These are phyloP conservation scores for Penicillium paneum DNA, from an alignment of 2,329 filamentous ascomycete genomes.

Conservation along the genomic window DNA sequence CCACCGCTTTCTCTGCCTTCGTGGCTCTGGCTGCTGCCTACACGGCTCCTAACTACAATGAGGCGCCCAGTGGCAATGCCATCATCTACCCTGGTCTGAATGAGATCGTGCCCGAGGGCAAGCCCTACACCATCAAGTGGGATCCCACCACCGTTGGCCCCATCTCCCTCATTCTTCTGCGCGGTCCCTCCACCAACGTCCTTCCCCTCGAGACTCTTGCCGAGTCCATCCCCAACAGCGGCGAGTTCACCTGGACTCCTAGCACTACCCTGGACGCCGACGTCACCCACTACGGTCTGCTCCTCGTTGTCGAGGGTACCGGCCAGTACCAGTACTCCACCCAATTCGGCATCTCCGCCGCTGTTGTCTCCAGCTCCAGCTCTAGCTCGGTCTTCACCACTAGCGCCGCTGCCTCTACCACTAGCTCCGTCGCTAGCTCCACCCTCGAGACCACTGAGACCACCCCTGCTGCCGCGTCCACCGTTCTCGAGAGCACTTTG, in stretches of 20 bases:
- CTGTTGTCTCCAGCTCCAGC: constrained; percentile 11
- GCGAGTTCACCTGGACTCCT: constrained; percentile 56
- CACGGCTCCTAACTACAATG: constrained; percentile 36
- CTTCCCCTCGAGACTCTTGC: constrained; percentile 51
- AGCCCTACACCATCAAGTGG: constrained; percentile 60
- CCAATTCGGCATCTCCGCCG: constrained; percentile 57
- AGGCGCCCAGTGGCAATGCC: constrained; percentile 51
- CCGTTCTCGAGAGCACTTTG: constrained; percentile 16
- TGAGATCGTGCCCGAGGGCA: constrained; percentile 55
- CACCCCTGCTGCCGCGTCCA: not conserved
- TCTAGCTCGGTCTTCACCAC: no score
- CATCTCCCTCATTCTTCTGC: constrained; percentile 59
- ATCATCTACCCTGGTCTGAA: constrained; percentile 52
- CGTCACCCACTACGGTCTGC: constrained; percentile 56
- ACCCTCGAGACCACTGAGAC: constrained; percentile 1
- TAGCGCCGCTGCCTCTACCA: constrained; percentile 6
- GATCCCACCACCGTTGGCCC: constrained; percentile 35
- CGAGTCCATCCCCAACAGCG: constrained; percentile 55
- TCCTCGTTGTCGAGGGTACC: constrained; percentile 58
- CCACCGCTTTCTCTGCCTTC: constrained; percentile 38
- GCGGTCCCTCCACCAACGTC: constrained; percentile 57
- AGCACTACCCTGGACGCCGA: constrained; percentile 47
- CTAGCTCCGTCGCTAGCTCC: not conserved
- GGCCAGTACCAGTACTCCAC: constrained; percentile 61
- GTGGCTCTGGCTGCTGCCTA: constrained; percentile 39